A percentile compares a stretch with the other conserved stretches of the same genome.
These are phyloP conservation scores for Chalciporus sphaerocephalus DNA, from an alignment of 768 basidiomycete genomes.

Conservation along the genomic window DNA sequence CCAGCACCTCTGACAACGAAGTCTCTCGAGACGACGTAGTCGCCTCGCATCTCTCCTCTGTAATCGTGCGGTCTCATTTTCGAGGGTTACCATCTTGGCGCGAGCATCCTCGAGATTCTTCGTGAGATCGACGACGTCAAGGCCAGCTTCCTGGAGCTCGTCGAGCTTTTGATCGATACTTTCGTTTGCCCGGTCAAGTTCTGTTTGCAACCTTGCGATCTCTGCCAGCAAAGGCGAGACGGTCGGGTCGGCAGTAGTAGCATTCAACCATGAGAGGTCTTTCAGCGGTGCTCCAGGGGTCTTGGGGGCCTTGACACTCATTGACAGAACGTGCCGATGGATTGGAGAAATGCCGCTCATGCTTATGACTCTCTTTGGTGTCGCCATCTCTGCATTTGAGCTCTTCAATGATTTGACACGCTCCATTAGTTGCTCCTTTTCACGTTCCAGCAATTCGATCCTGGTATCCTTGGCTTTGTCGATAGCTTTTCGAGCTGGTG, in stretches of 20 bases:
- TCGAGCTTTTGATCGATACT: constrained; percentile 87
- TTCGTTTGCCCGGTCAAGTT: constrained; percentile 76
- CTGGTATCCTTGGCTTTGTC: constrained; percentile 72
- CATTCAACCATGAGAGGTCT: constrained; percentile 76
- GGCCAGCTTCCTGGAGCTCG: constrained; percentile 75
- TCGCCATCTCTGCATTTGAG: constrained; percentile 48
- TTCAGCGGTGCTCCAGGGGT: constrained; percentile 75
- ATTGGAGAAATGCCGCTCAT: constrained; percentile 68
- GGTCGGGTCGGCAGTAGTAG: constrained; percentile 51
- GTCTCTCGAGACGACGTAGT: constrained; percentile 52
- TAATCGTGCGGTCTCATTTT: constrained; percentile 66
- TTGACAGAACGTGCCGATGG: constrained; percentile 63
- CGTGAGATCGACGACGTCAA: constrained; percentile 67
- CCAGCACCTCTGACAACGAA: constrained; percentile 66
- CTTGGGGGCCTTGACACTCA: constrained; percentile 65
- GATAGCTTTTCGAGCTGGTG: constrained; percentile 72
- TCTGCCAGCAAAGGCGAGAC: constrained; percentile 64
- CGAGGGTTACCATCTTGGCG: constrained; percentile 47
- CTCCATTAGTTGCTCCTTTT: constrained; percentile 72
- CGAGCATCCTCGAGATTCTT: constrained; percentile 71
- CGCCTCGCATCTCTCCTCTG: constrained; percentile 69
- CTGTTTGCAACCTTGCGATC: constrained; percentile 66
- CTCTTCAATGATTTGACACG: constrained; percentile 57
- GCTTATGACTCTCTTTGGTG: constrained; percentile 55
- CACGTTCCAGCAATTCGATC: constrained; percentile 71